These are phyloP conservation scores for Botryotinia globosa DNA, from an alignment of 2,329 filamentous ascomycete genomes.

Conservation along the genomic window DNA sequence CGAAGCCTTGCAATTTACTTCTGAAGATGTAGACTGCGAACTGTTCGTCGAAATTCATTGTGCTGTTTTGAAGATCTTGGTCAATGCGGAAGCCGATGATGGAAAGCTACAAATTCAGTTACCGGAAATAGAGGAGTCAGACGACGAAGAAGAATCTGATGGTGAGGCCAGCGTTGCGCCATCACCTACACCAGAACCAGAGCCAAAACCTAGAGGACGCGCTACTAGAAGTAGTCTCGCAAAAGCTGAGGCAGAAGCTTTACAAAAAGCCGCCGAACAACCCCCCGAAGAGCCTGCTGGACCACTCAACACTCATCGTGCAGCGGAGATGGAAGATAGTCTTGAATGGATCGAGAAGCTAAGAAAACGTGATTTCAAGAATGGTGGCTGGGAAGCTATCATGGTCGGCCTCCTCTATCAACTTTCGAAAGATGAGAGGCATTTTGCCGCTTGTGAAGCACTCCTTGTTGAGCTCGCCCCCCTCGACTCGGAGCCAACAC, in stretches of 20 bases:
- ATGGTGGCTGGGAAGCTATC: conserved; percentile 90
- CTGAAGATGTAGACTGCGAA: conserved; percentile 72
- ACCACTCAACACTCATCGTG: conserved; percentile 58
- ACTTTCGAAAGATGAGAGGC: conserved; percentile 70
- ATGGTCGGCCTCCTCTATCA: conserved; percentile 84
- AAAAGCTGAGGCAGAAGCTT: conserved; percentile 70
- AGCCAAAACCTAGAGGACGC: conserved; percentile 63
- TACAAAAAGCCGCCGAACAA: conserved; percentile 49
- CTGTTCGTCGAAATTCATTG: conserved; percentile 90
- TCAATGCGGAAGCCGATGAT: conserved; percentile 69
- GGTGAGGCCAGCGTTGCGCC: conserved; percentile 51
- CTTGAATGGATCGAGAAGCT: conserved; percentile 86
- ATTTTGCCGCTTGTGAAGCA: conserved; percentile 71
- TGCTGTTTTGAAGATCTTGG: conserved; percentile 80
- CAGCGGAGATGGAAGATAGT: conserved; percentile 68
- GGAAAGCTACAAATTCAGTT: conserved; percentile 78
- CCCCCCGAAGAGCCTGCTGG: conserved; percentile 44
- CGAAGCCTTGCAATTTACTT: conserved; percentile 78
- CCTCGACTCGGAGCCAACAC: conserved; percentile 68
- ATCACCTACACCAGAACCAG: conserved; percentile 67
- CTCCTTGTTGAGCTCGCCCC: conserved; percentile 81
- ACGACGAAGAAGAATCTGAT: conserved; percentile 65
- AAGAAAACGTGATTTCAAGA: conserved; percentile 76
- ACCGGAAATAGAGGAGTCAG: conserved; percentile 65
- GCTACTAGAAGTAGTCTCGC: conserved; percentile 84